These are phyloP conservation scores for Thermochaetoides dissita DNA, from an alignment of 2,329 filamentous ascomycete species.

Conservation along the genomic window DNA sequence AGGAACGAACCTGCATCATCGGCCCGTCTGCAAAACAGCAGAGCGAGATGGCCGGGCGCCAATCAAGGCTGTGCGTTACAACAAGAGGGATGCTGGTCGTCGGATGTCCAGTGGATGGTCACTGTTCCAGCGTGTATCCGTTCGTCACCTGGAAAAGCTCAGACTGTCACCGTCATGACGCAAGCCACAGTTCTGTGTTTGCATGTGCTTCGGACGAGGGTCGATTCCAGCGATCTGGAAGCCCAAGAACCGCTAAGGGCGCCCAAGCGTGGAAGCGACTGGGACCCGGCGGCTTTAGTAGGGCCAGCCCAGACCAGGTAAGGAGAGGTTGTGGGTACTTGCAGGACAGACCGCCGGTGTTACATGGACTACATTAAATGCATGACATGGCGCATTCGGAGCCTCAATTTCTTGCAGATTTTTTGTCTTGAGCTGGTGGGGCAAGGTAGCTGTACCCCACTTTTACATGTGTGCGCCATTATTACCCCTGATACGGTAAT, in stretches of 20 bases:
- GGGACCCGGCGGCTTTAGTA: constrained; percentile 7
- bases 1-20: constrained; percentile 13
- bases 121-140: too few relatives aligned
- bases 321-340: constrained; percentile 5
- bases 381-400: not conserved
- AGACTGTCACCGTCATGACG: constrained; percentile 14
- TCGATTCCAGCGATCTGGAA: not conserved
- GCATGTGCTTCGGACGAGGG: constrained; percentile 4
- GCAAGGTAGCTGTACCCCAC: constrained; percentile 6
- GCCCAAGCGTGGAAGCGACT: not conserved
- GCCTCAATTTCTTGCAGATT: constrained; percentile 1
- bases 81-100: not conserved
- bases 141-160: constrained; percentile 1
- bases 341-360: not conserved
- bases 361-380: constrained; percentile 1
- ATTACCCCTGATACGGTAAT: too few relatives aligned
- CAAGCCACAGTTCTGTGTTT: constrained; percentile 1
- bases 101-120: constrained; percentile 6
- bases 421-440: constrained; percentile 1
- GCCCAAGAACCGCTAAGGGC: not conserved
- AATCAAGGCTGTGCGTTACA: too few relatives aligned
- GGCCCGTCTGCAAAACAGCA: constrained; percentile 5
- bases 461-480: too few relatives aligned
- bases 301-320: too few relatives aligned
- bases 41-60: not conserved